A percentile compares a stretch with the other conserved stretches of the same genome.
phyloP scores from a whole-genome alignment of 108 stramenopile species.

The Stephanodiscus triporus region DNA sequence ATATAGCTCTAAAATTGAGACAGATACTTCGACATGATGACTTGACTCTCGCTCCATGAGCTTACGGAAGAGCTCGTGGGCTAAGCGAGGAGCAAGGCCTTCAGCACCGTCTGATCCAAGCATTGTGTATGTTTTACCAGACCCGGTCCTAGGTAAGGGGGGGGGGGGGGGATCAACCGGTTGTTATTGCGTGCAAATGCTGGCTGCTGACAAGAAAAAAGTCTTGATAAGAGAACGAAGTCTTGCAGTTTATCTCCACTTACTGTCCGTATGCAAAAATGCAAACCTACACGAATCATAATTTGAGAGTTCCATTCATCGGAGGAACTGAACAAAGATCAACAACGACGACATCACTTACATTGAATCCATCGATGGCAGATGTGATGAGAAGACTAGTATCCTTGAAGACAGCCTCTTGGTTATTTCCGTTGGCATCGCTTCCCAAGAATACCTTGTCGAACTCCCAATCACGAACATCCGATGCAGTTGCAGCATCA shows the following conservation, averaged over 20 bases:
- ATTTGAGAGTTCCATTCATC: neutral
- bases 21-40: constrained; percentile 38
- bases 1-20: constrained; percentile 75
- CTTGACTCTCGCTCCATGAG: constrained; percentile 54
- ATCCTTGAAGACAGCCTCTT: constrained; percentile 69
- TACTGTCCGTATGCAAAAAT: constrained; percentile 53
- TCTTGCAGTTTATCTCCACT: neutral
- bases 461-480: constrained; percentile 62
- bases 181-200: too few species aligned
- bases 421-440: constrained; percentile 48
- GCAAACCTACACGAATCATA: constrained; percentile 19
- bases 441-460: constrained; percentile 61
- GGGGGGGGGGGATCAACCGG: too few species aligned
- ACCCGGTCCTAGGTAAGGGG: neutral
- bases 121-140: constrained; percentile 84
- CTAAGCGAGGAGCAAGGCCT: constrained; percentile 62
- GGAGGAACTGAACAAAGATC: neutral
- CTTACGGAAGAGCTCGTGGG: constrained; percentile 58
- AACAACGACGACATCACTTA: constrained; percentile 17
- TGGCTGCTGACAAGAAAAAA: neutral
- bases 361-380: constrained; percentile 82
- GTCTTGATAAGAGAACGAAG: constrained; percentile 1
- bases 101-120: constrained; percentile 58
- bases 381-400: constrained; percentile 59
- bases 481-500: constrained; percentile 35